Conservation (phyloP, 2,329 filamentous ascomycete species). For the Colletotrichum sansevieriae region DNA sequence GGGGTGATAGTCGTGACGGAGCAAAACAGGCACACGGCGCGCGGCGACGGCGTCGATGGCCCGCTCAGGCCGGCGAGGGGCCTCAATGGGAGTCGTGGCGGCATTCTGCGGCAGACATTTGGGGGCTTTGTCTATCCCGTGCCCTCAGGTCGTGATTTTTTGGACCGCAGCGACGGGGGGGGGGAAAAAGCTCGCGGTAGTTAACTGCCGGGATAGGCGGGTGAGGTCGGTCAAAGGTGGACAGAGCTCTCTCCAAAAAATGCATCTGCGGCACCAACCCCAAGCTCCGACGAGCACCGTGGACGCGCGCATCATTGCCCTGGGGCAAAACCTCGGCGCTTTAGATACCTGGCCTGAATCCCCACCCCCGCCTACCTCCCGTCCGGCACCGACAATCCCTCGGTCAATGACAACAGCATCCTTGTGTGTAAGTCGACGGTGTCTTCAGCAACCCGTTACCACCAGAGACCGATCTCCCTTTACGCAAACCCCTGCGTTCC, state of each 20-base stretch:
- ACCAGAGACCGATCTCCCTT: background rate
- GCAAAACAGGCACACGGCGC: conserved; percentile 42
- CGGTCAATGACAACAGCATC: conserved; percentile 14
- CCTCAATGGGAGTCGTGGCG: conserved; percentile 49
- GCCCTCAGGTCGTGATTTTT: too few species aligned
- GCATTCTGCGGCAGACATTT: conserved; percentile 42
- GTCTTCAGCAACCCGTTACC: conserved; percentile 10
- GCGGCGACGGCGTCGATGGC: conserved; percentile 35
- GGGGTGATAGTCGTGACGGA: conserved; percentile 30
- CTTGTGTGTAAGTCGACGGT: conserved; percentile 30
- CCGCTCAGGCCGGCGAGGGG: conserved; percentile 43
- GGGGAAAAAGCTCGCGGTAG: background rate
- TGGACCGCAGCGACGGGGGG: too few species aligned
- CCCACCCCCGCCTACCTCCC: conserved; percentile 31
- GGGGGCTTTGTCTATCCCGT: background rate
- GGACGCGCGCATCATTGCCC: background rate
- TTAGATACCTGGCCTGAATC: background rate
- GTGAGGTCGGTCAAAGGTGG: conserved; percentile 27
- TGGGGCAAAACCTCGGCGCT: conserved; percentile 38
- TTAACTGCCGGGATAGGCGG: background rate
- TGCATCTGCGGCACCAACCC: conserved; percentile 5
- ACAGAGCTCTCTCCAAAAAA: conserved; percentile 37
- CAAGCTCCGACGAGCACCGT: conserved; percentile 23
- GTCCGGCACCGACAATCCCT: conserved; percentile 18
- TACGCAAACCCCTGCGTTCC: background rate